Conservation (phyloP, 805 yeast species). For the Teunomyces tritomae region DNA sequence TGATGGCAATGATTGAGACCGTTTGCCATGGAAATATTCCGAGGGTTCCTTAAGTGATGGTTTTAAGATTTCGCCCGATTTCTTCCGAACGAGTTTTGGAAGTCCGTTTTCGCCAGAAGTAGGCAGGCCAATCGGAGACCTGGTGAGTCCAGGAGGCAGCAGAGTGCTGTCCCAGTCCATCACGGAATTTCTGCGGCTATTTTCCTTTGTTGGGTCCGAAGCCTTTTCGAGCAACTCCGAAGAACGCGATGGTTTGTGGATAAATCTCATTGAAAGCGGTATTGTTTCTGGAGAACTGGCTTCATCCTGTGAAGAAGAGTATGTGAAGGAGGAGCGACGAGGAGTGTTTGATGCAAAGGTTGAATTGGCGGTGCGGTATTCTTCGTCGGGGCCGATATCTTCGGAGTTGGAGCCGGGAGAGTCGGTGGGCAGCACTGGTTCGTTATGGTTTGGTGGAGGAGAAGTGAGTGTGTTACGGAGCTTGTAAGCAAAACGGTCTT, state of each 20-base stretch:
- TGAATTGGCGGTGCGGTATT: neutral
- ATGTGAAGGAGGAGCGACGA: conserved; percentile 6
- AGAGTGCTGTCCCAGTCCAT: conserved; percentile 2
- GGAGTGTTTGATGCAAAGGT: neutral
- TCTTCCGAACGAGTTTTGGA: conserved; percentile 60
- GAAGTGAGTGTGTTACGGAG: neutral
- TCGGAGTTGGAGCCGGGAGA: conserved; percentile 1
- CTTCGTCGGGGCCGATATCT: neutral
- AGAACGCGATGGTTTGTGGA: conserved; percentile 40
- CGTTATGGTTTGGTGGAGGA: neutral
- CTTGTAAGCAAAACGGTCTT: neutral
- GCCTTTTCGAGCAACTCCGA: conserved; percentile 29
- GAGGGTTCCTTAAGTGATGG: conserved; percentile 59
- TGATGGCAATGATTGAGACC: conserved; percentile 38
- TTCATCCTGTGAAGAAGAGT: conserved; percentile 2
- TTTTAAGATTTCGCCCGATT: conserved; percentile 84
- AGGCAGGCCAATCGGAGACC: neutral
- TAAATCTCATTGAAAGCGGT: conserved; percentile 33
- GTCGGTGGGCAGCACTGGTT: neutral
- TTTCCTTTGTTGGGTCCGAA: conserved; percentile 26
- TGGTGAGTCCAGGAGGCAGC: neutral
- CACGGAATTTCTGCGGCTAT: conserved; percentile 25
- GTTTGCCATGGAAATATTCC: conserved; percentile 26
- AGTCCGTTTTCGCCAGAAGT: neutral
- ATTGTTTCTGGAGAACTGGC: conserved; percentile 7